Evolutionary conservation across 192 early-diverging fungal species (phyloP).

Genomic region (Thamnidium elegans): DNA sequence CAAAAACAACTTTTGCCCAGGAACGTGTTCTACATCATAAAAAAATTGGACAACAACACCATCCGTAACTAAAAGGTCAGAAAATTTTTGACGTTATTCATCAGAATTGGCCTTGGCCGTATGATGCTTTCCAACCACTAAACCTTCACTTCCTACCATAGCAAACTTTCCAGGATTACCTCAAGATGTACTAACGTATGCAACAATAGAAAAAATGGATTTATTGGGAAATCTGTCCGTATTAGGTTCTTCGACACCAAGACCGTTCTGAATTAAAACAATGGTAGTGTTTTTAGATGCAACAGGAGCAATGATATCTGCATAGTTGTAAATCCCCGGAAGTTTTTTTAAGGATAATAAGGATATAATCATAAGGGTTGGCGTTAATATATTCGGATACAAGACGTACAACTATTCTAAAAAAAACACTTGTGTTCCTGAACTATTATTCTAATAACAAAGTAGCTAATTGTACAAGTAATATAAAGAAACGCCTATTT

Average conservation of each 20-base stretch:
- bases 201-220: slow-evolving; percentile 58
- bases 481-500: no score
- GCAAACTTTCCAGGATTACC: slow-evolving; percentile 47
- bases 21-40: slow-evolving; percentile 57
- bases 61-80: slow-evolving; percentile 38
- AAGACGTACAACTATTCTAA: slow-evolving; percentile 33
- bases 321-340: slow-evolving; percentile 55
- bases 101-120: slow-evolving; percentile 31
- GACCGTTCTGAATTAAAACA: slow-evolving; percentile 72
- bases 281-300: slow-evolving; percentile 54
- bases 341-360: slow-evolving; percentile 68
- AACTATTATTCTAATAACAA: no score
- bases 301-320: slow-evolving; percentile 54
- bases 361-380: slow-evolving; percentile 52
- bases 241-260: slow-evolving; percentile 61
- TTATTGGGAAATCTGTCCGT: slow-evolving; percentile 56
- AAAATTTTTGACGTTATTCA: slow-evolving; percentile 36
- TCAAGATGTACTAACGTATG: slow-evolving; percentile 64
- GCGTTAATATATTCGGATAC: slow-evolving; percentile 28
- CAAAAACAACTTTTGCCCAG: slow-evolving; percentile 74
- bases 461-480: no score
- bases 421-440: background rate
- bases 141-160: slow-evolving; percentile 41
- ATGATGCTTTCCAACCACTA: slow-evolving; percentile 42
- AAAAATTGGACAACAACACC: slow-evolving; percentile 38